Conservation (phyloP, 495 filamentous ascomycete genomes). For the Lasiosphaeris hirsuta region DNA sequence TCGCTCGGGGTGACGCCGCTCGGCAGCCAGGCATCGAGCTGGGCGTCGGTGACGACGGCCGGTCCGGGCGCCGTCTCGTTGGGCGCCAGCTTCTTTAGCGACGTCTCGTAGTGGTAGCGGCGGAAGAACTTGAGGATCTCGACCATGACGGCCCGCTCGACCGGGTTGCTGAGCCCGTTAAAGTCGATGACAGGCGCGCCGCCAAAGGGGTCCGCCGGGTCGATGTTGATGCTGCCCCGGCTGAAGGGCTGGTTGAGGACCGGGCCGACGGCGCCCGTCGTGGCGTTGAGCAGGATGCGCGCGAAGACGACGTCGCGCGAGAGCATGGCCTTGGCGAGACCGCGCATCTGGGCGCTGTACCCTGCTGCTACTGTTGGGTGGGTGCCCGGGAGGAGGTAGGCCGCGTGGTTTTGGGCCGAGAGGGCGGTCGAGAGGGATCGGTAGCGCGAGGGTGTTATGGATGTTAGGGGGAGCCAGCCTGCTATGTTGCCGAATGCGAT, state of each 20-base stretch:
- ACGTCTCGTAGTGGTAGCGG: constrained; percentile 30
- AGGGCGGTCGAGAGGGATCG: constrained; percentile 23
- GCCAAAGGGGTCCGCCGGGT: constrained; percentile 30
- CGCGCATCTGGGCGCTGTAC: constrained; percentile 25
- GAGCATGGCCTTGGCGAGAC: constrained; percentile 25
- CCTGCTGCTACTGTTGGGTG: constrained; percentile 27
- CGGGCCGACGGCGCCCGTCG: constrained; percentile 23
- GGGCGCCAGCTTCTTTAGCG: constrained; percentile 26
- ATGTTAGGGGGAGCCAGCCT: neutral
- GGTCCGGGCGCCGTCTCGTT: constrained; percentile 29
- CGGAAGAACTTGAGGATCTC: constrained; percentile 35
- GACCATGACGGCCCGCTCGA: constrained; percentile 37
- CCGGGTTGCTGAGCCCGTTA: constrained; percentile 39
- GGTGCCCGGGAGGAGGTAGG: constrained; percentile 37
- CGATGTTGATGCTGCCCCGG: constrained; percentile 44
- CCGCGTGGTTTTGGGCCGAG: constrained; percentile 31
- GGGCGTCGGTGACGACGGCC: constrained; percentile 24
- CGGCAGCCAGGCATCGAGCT: constrained; percentile 24
- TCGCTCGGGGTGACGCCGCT: constrained; percentile 28
- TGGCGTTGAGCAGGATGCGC: constrained; percentile 28
- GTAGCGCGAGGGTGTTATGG: neutral
- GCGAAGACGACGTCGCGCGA: constrained; percentile 31
- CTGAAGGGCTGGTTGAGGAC: constrained; percentile 39
- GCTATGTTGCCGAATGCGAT: neutral
- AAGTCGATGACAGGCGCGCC: constrained; percentile 42